Conservation (phyloP, 2,329 filamentous ascomycete species). For the Cercospora zeina region DNA sequence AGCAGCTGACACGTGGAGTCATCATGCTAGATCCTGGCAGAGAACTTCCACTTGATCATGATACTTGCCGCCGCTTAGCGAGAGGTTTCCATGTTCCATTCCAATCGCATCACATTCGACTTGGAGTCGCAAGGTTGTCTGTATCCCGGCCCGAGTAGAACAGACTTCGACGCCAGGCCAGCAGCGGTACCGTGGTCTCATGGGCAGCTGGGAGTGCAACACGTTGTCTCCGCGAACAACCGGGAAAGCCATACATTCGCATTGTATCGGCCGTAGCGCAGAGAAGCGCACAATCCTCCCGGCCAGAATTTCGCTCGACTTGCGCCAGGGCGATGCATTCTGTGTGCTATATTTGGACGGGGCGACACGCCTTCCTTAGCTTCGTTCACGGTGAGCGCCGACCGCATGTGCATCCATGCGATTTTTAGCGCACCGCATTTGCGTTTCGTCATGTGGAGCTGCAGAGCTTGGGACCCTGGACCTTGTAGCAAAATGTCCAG, state of each 20-base stretch:
- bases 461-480: not conserved
- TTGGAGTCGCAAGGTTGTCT: not conserved
- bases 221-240: not conserved
- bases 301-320: not conserved
- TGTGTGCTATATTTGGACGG: not conserved
- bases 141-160: not conserved
- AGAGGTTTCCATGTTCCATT: not conserved
- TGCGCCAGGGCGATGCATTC: not conserved
- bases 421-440: not conserved
- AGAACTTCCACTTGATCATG: not conserved
- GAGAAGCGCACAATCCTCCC: not conserved
- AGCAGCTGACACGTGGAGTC: not conserved
- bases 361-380: not conserved
- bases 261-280: not conserved
- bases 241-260: not conserved
- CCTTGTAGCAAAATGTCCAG: not conserved
- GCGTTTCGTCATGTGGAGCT: slow-evolving; percentile 2
- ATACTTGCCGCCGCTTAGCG: not conserved
- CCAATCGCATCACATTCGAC: not conserved
- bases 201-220: not conserved
- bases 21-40: not conserved
- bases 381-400: not conserved
- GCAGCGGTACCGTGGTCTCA: not conserved
- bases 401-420: not conserved
- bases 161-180: not conserved